Evolutionary conservation across 2,329 filamentous ascomycete species (phyloP), one percentile per base, ranked within the genome.

Genomic region (Aspergillus niger): DNA sequence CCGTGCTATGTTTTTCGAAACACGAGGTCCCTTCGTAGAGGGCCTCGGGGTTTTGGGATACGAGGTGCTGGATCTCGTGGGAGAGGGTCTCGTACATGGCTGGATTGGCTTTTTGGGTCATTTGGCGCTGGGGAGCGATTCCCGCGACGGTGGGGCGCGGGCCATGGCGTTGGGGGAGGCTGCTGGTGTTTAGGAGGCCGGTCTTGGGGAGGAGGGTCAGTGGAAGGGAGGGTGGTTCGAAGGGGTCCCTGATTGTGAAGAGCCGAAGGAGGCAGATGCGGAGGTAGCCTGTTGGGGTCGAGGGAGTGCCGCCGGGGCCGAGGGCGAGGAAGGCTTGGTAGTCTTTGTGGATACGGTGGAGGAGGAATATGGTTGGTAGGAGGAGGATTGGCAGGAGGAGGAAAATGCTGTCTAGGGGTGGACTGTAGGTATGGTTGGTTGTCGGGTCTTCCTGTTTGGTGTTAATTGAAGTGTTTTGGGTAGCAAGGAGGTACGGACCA

Each of bases 1-100:
- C 91, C 5, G 91, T 83, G 44, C 89, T 89, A 71, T 94, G 88
- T 78, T 93, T 94, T 75, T 95, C 91, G 66, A 95, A 88, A 70
- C 90, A 93, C 1, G 88, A 91, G 1, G 84, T 89, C 0, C 85
- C 89, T 8, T 87, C 85, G 69, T 81, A 84, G 58, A 89, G 80
- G 15, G 75, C 75, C 1, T 77, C 75, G 2, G 81, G 81, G 66
- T 80, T 76, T n/a, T 68, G 69, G 2, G 71, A 65, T 10, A 81
- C 81, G 24, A 91, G 79, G 3, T 73, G 73, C 58, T 82, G 76
- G 52, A 92, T 80, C 2, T 82, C 80, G 1, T 74, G 69, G 1
- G 82, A 80, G 3, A 92, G 81, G 13, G 78, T 74, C n/a, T 77
- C 71, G 72, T 88, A 88, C 71, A 86, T 84, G 13, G 76, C 70